phyloP scores from a whole-genome alignment of 2,329 filamentous ascomycete genomes.

The Nectriaceae sp. region DNA sequence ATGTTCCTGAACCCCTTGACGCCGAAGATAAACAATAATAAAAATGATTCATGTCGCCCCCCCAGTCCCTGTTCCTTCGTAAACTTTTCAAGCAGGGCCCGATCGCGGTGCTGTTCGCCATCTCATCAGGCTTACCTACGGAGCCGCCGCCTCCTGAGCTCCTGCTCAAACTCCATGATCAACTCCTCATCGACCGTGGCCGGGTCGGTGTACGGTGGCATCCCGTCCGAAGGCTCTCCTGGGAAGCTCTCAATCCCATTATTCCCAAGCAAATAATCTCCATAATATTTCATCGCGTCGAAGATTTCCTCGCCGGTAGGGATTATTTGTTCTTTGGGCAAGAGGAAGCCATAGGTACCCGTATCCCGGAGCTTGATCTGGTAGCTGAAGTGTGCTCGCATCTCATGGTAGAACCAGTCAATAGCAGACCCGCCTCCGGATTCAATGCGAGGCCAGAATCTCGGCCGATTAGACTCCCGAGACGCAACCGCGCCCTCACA shows the following conservation, averaged over 20 bases:
- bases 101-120: not conserved
- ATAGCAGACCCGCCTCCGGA: conserved; percentile 81
- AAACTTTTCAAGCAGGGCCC: too few relatives aligned
- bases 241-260: conserved; percentile 60
- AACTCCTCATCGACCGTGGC: conserved; percentile 19
- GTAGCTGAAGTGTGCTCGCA: conserved; percentile 81
- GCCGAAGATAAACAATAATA: conserved; percentile 12
- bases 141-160: conserved; percentile 33
- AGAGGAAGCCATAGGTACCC: conserved; percentile 89
- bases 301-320: conserved; percentile 88
- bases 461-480: conserved; percentile 22
- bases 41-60: conserved; percentile 2
- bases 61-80: too few relatives aligned
- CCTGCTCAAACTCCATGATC: conserved; percentile 20
- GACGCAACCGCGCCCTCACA: conserved; percentile 73
- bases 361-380: conserved; percentile 94
- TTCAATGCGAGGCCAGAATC: conserved; percentile 57
- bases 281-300: conserved; percentile 80
- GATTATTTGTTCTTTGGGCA: conserved; percentile 84
- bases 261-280: conserved; percentile 73
- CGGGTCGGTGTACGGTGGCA: not conserved
- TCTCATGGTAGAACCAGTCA: conserved; percentile 93
- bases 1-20: conserved; percentile 18
- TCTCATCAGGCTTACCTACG: conserved; percentile 18
- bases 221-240: not conserved